Evolutionary conservation across 495 filamentous ascomycete genomes (phyloP), one percentile per base, ranked within the genome.

Genomic region (Lophiotrema nucula): DNA sequence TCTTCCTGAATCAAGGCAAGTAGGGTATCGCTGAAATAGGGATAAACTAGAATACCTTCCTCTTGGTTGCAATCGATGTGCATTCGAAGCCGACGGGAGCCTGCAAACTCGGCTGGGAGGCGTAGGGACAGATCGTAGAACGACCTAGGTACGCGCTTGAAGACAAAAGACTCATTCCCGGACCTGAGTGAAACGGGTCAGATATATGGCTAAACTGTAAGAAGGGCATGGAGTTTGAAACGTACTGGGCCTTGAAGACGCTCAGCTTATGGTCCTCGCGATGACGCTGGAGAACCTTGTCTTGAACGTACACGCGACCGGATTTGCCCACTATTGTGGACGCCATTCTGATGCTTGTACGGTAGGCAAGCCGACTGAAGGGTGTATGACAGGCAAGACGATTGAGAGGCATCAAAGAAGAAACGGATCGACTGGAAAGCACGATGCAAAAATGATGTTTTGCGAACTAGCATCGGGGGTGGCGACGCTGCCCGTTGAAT

Each of bases 11-110:
- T 58, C 28, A 69, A 58, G 59, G 44, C 53, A 37, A 70, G 63
- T 33, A 70, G 50, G 47, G 66, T 67, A 39, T 22, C 53, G 33
- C 39, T 67, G 54, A 64, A 68, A 56, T 68, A 69, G 33, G 66
- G 59, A 62, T 68, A 70, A 46, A 70, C 47, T 19, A 69, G 58
- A 64, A 66, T 54, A 47, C 43, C 31, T 54, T 67, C 66, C 27
- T 67, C 56, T 54, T 66, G 26, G 53, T 68, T 67, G 59, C 47
- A 67, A 57, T 68, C 66, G 26, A 63, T 42, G 50, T 64, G 56
- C 59, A 70, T 65, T 62, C 66, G 66, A 62, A 70, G 66, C 26
- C 55, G 56, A 67, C 46, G 60, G 59, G 66, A 68, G 56, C 62
- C 58, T 51, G 46, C 46, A 56, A 68, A 67, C 52, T 70, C 63